Base-by-base conservation (phyloP, 2,329 filamentous ascomycete species). In the Aspergillus costaricaensis region DNA sequence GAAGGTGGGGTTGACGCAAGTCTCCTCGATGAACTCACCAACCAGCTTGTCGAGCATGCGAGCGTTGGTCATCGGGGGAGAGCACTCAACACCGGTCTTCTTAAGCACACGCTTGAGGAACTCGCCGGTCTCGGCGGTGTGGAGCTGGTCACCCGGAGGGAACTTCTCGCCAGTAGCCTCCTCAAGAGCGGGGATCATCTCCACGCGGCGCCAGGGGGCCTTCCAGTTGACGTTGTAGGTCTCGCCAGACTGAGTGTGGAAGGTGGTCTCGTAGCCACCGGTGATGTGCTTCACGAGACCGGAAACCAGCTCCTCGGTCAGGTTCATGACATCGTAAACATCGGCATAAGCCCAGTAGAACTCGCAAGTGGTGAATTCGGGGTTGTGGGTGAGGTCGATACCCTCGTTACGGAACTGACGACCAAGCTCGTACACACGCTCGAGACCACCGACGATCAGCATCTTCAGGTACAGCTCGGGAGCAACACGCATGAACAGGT, bases 401-500 rank as follows among this genome's bases (percentile, higher is more conserved):
- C 90, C 89, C 78, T 96, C 93, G 73, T 99, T 99, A 71, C 95
- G 84, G 86, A 99, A 99, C 76, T 96, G 92, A 67, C 92, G 89
- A 66, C 95, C 95, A 64, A 99, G 87, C 77, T 99, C 95, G 79
- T 96, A 99, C 14, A 99, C 95, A 70, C 91, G 88, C 81, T 96
- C 91, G 44, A 98, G 85, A 61, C 94, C 95, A 72, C 96, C 96
- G 32, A 99, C 94, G 53, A 98, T 90, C 61, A 90, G 83, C 88
- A 96, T 92, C 90, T 99, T 99, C 70, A 99, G 88, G 79, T 96
- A 96, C 58, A 99, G 82, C 79, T 99, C 95, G 1, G 95, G 96
- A 1, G 96, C 95, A 50, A 98, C 88, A 74, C 95, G 90, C 86
- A 99, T 90, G 80, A 90, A 98, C 77, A 99, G 88, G 70, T 96